Conservation (phyloP, 2,329 filamentous ascomycete species). For the Aureobasidium sp. region DNA sequence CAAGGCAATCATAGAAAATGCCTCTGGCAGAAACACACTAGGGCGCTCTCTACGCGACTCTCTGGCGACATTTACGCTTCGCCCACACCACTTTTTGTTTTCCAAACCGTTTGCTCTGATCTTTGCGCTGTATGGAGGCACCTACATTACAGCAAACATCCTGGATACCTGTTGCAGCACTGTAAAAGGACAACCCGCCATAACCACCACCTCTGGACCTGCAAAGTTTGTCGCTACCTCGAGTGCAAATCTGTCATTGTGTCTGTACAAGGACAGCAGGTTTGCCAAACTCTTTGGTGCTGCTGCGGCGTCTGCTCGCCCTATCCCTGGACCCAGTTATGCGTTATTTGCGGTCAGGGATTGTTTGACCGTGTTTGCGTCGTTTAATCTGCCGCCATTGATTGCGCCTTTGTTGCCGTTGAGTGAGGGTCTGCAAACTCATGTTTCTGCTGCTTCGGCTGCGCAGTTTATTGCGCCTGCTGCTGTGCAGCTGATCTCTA, state of each 20-base stretch:
- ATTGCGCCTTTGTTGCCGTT: constrained; percentile 60
- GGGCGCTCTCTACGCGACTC: constrained; percentile 54
- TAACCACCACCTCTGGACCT: constrained; percentile 62
- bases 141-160: constrained; percentile 80
- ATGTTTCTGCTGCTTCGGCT: constrained; percentile 42
- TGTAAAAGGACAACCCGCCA: constrained; percentile 48
- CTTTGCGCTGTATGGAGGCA: constrained; percentile 69
- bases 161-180: constrained; percentile 76
- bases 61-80: constrained; percentile 48
- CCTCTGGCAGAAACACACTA: constrained; percentile 60
- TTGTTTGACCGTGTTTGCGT: constrained; percentile 82
- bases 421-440: constrained; percentile 42
- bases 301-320: constrained; percentile 36
- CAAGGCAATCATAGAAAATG: constrained; percentile 77
- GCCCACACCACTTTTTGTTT: constrained; percentile 55
- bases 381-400: constrained; percentile 79
- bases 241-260: constrained; percentile 74
- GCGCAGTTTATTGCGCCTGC: constrained; percentile 80
- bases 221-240: constrained; percentile 76
- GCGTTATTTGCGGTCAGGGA: constrained; percentile 75
- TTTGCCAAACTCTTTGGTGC: constrained; percentile 80
- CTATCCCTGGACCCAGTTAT: constrained; percentile 65
- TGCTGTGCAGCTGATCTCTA: constrained; percentile 68
- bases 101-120: constrained; percentile 64
- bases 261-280: constrained; percentile 82